Base-by-base conservation (phyloP, 2,329 filamentous ascomycete species). In the Ceratocystis cacaofunesta region DNA sequence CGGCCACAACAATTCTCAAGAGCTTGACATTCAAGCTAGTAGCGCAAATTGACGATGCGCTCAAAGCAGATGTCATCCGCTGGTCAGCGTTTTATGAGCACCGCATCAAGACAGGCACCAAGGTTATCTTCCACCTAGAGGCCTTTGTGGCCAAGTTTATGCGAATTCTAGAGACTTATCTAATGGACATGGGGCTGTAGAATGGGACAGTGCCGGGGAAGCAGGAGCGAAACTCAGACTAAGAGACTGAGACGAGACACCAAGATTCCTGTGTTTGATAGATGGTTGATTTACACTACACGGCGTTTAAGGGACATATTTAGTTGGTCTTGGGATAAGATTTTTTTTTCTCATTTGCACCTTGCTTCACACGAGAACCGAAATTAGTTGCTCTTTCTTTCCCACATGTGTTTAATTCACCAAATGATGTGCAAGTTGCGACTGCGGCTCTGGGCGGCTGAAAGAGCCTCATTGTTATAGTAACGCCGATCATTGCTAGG, bases 71-170 rank as follows among this genome's bases (percentile, higher is more conserved):
- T 66, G 87, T 99, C 3, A 88, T 99, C 70, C 90, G 88, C 73
- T 99, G 94, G 94, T 89, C 90, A 3, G 92, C 94, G 0, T 97
- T 96, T 72, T 99, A 95, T 75, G 95, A 99, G 76, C 94, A 99
- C 75, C 84, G 94, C 68, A 89, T 97, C 76, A 89, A 89, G 74
- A 88, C 88, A 70, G 94, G 94, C 63, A 91, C 83, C 67, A 99
- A 99, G 80, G 89, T 95, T 67, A 97, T 99, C 69, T 99, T 99
- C 76, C 95, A 99, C 73, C 79, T 99, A 3, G 95, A 99, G 76
- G 94, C 94, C 2, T 99, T 99, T 76, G 94, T 99, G 67, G 92
- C 92, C 66, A 97, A 96, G 78, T 96, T 97, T 74, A 97, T 99
- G 92, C 85, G 92, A 70, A 85, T 97, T 70, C 83, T 92, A 69